Conservation (phyloP, 345 rosid species). For the Limnanthes douglasii region DNA sequence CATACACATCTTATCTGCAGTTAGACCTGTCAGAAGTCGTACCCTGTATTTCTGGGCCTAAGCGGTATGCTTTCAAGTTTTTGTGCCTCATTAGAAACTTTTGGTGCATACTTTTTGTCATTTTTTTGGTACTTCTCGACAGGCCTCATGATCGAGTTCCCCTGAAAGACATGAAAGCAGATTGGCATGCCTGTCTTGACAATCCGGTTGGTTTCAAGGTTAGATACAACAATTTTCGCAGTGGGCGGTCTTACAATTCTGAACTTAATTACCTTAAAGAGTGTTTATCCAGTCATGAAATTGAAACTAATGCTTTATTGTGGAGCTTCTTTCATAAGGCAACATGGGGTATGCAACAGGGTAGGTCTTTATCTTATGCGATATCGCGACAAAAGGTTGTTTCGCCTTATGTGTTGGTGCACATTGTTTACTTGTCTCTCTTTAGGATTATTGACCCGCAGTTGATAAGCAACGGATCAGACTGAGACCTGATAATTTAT, state of each 20-base stretch:
- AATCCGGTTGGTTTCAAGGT: constrained; percentile 76
- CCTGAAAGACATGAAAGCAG: constrained; percentile 70
- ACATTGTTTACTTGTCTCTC: no score
- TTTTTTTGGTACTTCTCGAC: constrained; percentile 1
- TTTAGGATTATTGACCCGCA: no score
- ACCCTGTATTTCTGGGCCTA: constrained; percentile 86
- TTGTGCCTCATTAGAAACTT: constrained; percentile 2
- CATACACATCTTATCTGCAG: constrained; percentile 60
- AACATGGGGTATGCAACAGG: neutral
- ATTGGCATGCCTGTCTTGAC: constrained; percentile 82
- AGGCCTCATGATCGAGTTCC: constrained; percentile 84
- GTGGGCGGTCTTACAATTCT: neutral
- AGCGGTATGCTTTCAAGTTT: constrained; percentile 27
- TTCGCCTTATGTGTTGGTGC: neutral
- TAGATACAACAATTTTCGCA: constrained; percentile 4
- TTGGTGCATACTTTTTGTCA: constrained; percentile 1
- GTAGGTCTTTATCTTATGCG: neutral
- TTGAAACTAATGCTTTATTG: neutral
- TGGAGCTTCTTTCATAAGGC: neutral
- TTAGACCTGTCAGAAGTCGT: constrained; percentile 62
- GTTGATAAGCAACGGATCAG: no score
- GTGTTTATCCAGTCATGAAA: neutral
- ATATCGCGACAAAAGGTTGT: neutral
- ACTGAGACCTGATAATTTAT: no score
- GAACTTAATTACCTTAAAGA: neutral